These are phyloP conservation scores for Fusarium austroafricanum DNA, from an alignment of 2,329 filamentous ascomycete genomes.

Conservation along the genomic window DNA sequence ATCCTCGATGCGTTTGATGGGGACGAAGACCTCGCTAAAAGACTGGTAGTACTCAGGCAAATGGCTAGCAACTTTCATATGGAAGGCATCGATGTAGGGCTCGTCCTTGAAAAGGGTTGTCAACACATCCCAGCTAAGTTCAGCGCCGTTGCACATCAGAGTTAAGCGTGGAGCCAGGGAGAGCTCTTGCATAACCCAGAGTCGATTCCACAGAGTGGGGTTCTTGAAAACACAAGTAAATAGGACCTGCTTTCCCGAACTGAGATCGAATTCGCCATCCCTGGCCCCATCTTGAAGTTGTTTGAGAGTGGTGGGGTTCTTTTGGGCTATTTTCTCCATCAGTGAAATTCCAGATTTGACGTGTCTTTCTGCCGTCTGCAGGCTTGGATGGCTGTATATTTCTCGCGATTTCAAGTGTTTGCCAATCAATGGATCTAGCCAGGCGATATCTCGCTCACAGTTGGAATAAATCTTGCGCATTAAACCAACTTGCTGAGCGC, in stretches of 20 bases:
- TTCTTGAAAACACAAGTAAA: not conserved
- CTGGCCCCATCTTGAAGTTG: not conserved
- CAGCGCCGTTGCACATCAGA: not conserved
- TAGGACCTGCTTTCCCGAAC: accelerated
- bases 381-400: accelerated
- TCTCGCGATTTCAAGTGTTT: accelerated
- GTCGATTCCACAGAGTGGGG: not conserved
- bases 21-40: conserved; percentile 1
- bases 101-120: conserved; percentile 13
- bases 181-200: conserved; percentile 34
- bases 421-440: conserved; percentile 18
- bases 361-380: not conserved
- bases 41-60: accelerated
- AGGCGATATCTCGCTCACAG: conserved; percentile 22
- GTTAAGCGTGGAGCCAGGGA: conserved; percentile 5
- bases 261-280: not conserved
- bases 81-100: conserved; percentile 29
- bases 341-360: not conserved
- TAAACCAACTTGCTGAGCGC: conserved; percentile 10
- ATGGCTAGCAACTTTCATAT: not conserved
- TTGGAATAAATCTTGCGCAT: conserved; percentile 29
- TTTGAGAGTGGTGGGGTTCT: not conserved
- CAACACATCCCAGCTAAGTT: conserved; percentile 11
- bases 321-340: conserved; percentile 1
- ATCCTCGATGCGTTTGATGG: conserved; percentile 20